These are phyloP conservation scores for Botrytis sinoallii DNA, from an alignment of 2,329 filamentous ascomycete species.

Conservation along the genomic window DNA sequence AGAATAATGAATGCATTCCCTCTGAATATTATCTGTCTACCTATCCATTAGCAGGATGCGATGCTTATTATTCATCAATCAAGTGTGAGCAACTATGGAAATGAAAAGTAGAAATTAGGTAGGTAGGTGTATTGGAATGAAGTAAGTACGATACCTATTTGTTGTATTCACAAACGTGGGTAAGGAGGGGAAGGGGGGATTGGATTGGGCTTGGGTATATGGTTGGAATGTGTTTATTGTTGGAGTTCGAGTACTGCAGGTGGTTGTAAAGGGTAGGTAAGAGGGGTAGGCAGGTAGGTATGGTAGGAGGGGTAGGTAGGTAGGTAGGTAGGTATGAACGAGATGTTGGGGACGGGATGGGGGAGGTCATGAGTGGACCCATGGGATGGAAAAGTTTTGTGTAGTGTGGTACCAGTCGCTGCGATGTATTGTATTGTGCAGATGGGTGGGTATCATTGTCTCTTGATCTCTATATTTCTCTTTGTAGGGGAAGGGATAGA, in stretches of 20 bases:
- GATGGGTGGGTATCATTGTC: no score
- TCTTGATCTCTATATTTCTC: no score
- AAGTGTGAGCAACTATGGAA: not conserved
- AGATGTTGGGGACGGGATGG: not conserved
- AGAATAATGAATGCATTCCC: not conserved
- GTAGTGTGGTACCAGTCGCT: no score
- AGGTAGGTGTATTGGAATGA: no score
- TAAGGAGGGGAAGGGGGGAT: not conserved
- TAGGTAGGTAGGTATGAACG: not conserved
- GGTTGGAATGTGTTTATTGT: not conserved
- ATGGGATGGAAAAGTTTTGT: not conserved
- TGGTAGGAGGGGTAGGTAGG: no score
- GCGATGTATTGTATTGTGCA: no score
- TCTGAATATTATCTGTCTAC: not conserved
- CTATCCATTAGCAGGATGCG: not conserved
- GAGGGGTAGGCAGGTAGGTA: no score
- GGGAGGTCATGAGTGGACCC: not conserved
- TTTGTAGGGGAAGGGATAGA: no score
- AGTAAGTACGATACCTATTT: not conserved
- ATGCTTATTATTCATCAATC: not conserved
- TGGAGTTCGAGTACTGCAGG: no score
- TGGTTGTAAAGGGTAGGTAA: no score
- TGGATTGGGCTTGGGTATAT: not conserved
- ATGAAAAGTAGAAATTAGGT: no score
- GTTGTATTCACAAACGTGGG: not conserved